Evolutionary conservation across 352 stramenopile species (phyloP), one percentile per base, ranked within the genome.

Genomic region (Globisporangium solare): DNA sequence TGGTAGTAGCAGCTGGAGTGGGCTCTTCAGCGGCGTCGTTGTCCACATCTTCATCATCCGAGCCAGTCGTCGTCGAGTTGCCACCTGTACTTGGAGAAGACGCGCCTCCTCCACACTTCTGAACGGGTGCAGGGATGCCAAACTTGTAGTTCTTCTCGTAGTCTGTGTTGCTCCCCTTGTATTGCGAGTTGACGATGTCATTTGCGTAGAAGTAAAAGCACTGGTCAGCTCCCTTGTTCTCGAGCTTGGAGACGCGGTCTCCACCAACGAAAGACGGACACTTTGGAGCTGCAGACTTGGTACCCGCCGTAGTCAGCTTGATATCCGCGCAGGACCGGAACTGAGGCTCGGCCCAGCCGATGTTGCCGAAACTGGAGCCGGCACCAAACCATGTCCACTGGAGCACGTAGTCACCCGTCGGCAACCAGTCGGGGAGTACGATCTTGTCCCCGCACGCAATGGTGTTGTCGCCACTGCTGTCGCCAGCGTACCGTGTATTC

Each of bases 131-230:
- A 6, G 73, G 75, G 18, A 82, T 52, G 21, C 75, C 75, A 54
- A 76, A 86, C 39, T 73, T 56, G 55, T 86, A 86, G 51, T 71
- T 58, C 21, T 71, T 63, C 45, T 73, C 67, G 48, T 72, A 76
- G 8, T 64, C 42, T 7, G 49, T 55, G 67, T 83, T 71, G 54
- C 63, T 71, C 13, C 68, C 70, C 51, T 86, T 79, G 63, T 76
- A 68, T 41, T 66, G 51, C 41, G 67, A 59, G 18, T 66, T 71
- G 31, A 67, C 69, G 10, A 86, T 65, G 41, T 72, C 74, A 24
- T 72, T 82, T 7, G 74, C 74, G 60, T 79, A 68, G 49, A 79
- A 86, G 67, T 84, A 86, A 51, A 76, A 86, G 47, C 76, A 86
- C 66, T 80, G 22, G 32, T 76, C 52, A 37, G 47, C 60, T 18